Conservation (phyloP, 805 yeast species). For the Ogataea minuta region DNA sequence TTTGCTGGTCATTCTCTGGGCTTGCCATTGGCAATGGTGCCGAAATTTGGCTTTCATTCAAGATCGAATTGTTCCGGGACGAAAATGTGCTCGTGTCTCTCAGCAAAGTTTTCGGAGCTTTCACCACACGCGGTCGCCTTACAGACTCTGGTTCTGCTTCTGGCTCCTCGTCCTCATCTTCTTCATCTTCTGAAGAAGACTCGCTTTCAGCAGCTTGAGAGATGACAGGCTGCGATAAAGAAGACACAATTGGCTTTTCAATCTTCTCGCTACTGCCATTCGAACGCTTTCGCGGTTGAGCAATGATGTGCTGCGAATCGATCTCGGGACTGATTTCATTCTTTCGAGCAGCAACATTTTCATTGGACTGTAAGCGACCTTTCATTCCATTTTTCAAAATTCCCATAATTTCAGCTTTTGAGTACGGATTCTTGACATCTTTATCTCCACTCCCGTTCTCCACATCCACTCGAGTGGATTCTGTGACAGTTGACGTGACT, state of each 20-base stretch:
- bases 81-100: slow-evolving; percentile 3
- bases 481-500: not conserved
- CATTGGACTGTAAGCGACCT: slow-evolving; percentile 29
- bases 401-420: slow-evolving; percentile 20
- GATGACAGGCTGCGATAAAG: slow-evolving; percentile 5
- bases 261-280: slow-evolving; percentile 1
- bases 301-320: slow-evolving; percentile 22
- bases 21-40: not conserved
- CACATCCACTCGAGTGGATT: too few species aligned
- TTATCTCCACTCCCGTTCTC: not conserved
- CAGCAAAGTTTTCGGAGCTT: slow-evolving; percentile 36
- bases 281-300: slow-evolving; percentile 16
- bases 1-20: not conserved
- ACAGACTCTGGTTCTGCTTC: slow-evolving; percentile 18
- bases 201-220: slow-evolving; percentile 16
- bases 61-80: slow-evolving; percentile 9
- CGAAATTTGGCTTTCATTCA: slow-evolving; percentile 5
- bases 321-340: slow-evolving; percentile 29
- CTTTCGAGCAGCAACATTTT: slow-evolving; percentile 27
- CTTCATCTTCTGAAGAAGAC: slow-evolving; percentile 20
- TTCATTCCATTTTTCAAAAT: slow-evolving; percentile 19
- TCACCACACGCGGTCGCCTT: slow-evolving; percentile 42
- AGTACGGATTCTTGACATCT: not conserved
- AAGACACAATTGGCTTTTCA: slow-evolving; percentile 12
- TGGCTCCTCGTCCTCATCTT: slow-evolving; percentile 21